Base-by-base conservation (phyloP, 2,329 filamentous ascomycete genomes). In the Diplodia mutila region DNA sequence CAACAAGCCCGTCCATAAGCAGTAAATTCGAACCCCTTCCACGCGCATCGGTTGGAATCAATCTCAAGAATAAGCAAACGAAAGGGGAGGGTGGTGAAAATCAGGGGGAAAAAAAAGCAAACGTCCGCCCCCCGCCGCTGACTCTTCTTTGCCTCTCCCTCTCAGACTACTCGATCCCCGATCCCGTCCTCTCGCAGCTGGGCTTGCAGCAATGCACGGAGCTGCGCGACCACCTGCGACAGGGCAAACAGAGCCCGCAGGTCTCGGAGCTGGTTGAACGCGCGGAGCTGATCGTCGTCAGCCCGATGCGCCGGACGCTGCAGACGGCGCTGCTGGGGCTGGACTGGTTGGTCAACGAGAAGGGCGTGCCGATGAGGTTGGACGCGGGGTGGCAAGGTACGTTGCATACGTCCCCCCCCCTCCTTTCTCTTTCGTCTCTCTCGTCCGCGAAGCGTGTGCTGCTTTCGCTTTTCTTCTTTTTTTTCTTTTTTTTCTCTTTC, bases 331-430 rank as follows among this genome's bases (percentile, higher is more conserved):
- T 85, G 51, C 79, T 85, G 9, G 84, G 84, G 0, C 79, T 91
- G 1, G 84, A 85, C 70, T 90, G 85, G 83, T 78, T 91, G 54
- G 80, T 87, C 59, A 32, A 32, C 29, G 82, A 85, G 23, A 78
- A 77, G 52, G 86, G 85, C 1, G 79, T 89, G 23, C 82, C 81
- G 54, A 81, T 90, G 27, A 77, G 85, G 57, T 84, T 86, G 1
- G 83, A 87, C 72, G 87, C 89, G 4, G 82, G 83, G 66, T 91
- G 89, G 89, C 89, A 91, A 81, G 86, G 86, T 88, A 75, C 66
- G 73, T 72, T 9, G 29, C 29, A 32, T 42, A 55, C 34, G 23
- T 18, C n/a, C 16, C 6, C 16, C 16, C 18, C 51, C 61, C 18
- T 18, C 51, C 4, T 49, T 55, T 23, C 52, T 21, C 14, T 68